A percentile compares a stretch with the other conserved stretches of the same genome.
Evolutionary conservation across 164 flowering plant species (phyloP).

Genomic region (Dillenia suffruticosa): DNA sequence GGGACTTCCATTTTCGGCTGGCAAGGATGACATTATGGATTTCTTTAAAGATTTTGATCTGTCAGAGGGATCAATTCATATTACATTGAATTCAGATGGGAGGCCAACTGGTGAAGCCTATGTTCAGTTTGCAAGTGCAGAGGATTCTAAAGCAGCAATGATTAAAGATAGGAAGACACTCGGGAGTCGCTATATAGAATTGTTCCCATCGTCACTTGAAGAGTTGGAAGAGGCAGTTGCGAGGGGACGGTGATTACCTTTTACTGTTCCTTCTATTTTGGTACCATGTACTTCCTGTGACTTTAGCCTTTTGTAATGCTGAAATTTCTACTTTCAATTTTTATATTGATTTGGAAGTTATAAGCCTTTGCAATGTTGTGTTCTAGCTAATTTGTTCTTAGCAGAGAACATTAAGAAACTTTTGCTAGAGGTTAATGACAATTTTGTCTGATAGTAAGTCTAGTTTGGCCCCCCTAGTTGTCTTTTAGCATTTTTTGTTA

Average conservation of each 20-base stretch:
- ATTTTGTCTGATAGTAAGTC: no score
- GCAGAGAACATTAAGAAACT: no score
- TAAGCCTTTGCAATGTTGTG: no score
- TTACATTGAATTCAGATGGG: constrained; percentile 59
- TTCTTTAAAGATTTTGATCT: constrained; percentile 79
- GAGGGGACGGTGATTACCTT: constrained; percentile 47
- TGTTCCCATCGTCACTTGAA: constrained; percentile 68
- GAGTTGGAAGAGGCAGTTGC: constrained; percentile 73
- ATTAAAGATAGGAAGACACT: constrained; percentile 79
- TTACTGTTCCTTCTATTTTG: neutral
- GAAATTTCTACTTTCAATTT: neutral
- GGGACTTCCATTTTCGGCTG: constrained; percentile 85
- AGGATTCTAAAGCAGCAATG: constrained; percentile 90
- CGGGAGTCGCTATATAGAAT: constrained; percentile 86
- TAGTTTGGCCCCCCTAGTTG: no score
- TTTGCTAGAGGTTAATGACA: no score
- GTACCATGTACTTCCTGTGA: neutral
- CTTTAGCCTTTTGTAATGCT: neutral
- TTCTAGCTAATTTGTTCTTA: no score
- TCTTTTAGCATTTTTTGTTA: no score
- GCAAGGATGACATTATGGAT: constrained; percentile 73
- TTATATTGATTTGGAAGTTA: no score
- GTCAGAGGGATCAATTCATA: constrained; percentile 60
- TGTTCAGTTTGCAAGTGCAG: constrained; percentile 75
- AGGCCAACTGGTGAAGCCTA: constrained; percentile 87